Conservation (phyloP, 306 rosid genomes). For the Rosa chinensis region DNA sequence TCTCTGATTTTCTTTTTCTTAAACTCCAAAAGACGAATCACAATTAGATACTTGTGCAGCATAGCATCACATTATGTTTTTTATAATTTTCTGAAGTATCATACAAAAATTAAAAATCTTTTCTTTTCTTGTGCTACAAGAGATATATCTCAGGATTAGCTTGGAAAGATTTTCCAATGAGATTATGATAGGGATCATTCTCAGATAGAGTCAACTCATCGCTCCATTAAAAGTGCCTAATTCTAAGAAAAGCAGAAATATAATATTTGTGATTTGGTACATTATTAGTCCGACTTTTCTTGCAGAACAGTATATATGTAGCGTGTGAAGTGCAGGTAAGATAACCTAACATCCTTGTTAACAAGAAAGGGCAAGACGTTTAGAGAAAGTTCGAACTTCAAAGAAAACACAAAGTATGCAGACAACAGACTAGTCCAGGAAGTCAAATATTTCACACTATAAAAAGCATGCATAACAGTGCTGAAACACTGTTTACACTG, state of each 20-base stretch:
- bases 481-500: background rate
- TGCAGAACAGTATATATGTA: background rate
- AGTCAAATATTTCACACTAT: background rate
- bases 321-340: slow-evolving; percentile 6
- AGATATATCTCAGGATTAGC: background rate
- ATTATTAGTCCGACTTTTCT: background rate
- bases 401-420: background rate
- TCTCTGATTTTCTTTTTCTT: background rate
- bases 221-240: background rate
- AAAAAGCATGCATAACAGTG: background rate
- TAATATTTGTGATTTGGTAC: background rate
- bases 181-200: background rate
- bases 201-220: background rate
- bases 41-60: background rate
- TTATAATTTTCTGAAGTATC: background rate
- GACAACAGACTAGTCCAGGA: background rate
- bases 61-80: background rate
- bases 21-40: background rate
- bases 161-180: background rate
- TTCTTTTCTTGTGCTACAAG: background rate
- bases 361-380: slow-evolving; percentile 11
- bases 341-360: slow-evolving; percentile 4
- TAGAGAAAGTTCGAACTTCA: background rate
- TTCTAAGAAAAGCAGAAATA: background rate
- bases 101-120: background rate